These are phyloP conservation scores for Rubroboletus satanas DNA, from an alignment of 768 basidiomycete species.

Conservation along the genomic window DNA sequence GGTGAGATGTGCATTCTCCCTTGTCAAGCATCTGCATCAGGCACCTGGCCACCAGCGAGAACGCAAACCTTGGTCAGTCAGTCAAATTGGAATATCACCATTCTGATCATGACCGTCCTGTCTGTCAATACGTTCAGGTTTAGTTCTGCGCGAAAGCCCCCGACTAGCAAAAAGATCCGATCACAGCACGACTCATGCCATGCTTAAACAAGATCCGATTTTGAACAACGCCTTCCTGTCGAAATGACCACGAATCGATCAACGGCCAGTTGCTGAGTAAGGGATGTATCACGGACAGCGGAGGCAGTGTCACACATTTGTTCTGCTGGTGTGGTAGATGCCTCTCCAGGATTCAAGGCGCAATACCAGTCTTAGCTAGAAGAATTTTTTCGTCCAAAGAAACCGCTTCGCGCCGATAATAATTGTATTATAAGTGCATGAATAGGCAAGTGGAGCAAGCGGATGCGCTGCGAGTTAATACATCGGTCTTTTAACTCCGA, in stretches of 20 bases:
- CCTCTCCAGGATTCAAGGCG: background rate
- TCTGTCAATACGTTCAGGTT: background rate
- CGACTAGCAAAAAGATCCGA: constrained; percentile 1
- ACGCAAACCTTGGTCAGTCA: constrained; percentile 4
- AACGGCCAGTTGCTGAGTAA: background rate
- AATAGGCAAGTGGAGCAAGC: constrained; percentile 8
- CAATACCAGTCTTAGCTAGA: background rate
- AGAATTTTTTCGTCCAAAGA: background rate
- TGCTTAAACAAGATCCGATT: constrained; percentile 1
- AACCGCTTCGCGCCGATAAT: background rate
- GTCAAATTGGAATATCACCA: constrained; percentile 3
- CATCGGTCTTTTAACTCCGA: constrained; percentile 3
- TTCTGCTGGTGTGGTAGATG: background rate
- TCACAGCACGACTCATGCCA: constrained; percentile 4
- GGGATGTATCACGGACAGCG: background rate
- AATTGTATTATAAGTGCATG: background rate
- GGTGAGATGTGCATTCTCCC: background rate
- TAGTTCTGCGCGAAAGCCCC: background rate
- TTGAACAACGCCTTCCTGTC: background rate
- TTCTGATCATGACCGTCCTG: background rate
- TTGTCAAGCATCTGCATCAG: background rate
- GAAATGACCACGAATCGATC: background rate
- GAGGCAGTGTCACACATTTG: background rate
- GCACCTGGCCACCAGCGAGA: background rate
- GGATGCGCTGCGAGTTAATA: background rate